Percentiles rank a stretch among this genome's conserved stretches.
These are phyloP conservation scores for Mychonastes homosphaera DNA, from an alignment of 139 green algal species.

Conservation along the genomic window DNA sequence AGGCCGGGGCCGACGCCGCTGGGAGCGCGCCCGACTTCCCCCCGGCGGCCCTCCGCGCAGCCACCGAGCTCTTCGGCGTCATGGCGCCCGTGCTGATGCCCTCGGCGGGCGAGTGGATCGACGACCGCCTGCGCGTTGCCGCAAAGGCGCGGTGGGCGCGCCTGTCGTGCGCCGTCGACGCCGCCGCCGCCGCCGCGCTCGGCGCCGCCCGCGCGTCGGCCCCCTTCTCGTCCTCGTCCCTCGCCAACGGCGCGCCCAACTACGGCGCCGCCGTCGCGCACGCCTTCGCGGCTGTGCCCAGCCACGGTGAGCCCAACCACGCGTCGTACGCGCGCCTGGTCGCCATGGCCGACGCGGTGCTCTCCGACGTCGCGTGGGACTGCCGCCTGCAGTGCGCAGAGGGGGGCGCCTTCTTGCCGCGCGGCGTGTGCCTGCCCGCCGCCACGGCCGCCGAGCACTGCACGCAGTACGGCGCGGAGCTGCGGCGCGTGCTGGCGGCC, in stretches of 20 bases:
- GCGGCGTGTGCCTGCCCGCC: slow-evolving; percentile 24
- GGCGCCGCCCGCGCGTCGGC: too few species aligned
- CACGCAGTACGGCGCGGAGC: slow-evolving; percentile 27
- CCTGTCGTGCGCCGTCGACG: slow-evolving; percentile 22
- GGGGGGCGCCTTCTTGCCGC: slow-evolving; percentile 26
- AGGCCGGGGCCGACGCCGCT: neutral
- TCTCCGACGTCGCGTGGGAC: slow-evolving; percentile 29
- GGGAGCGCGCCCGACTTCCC: slow-evolving; percentile 8
- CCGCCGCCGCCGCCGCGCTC: slow-evolving; percentile 2
- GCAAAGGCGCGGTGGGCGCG: slow-evolving; percentile 30
- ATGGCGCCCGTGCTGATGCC: slow-evolving; percentile 30
- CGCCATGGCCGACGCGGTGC: slow-evolving; percentile 13
- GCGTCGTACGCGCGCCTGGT: slow-evolving; percentile 15
- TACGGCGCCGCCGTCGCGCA: neutral
- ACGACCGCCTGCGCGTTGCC: slow-evolving; percentile 23
- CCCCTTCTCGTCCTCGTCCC: neutral
- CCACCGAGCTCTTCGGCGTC: slow-evolving; percentile 20
- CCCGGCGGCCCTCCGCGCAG: slow-evolving; percentile 20
- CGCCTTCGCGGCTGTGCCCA: slow-evolving; percentile 2
- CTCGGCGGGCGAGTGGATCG: slow-evolving; percentile 27
- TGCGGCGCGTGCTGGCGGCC: slow-evolving; percentile 23
- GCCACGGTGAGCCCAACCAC: slow-evolving; percentile 3
- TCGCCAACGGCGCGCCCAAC: neutral
- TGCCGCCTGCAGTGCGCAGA: slow-evolving; percentile 27
- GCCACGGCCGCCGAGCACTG: slow-evolving; percentile 36